phyloP scores from a whole-genome alignment of 768 basidiomycete species.

The Heimioporus sp. region DNA sequence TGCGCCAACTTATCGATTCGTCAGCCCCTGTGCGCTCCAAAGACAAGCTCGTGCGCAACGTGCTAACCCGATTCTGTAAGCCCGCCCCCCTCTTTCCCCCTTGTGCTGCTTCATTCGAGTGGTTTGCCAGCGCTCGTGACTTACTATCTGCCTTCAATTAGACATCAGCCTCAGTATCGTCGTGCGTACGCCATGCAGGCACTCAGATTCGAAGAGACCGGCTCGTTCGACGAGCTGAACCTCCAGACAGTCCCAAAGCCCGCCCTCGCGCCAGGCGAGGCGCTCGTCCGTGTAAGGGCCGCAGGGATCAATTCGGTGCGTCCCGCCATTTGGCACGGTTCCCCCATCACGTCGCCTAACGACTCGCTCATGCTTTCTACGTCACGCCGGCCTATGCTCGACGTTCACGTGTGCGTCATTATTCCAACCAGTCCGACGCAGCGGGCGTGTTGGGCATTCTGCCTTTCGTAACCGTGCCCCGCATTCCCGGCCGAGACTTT shows the following conservation, averaged over 20 bases:
- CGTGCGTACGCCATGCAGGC: conserved; percentile 27
- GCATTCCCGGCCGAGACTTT: conserved; percentile 32
- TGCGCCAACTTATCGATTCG: not conserved
- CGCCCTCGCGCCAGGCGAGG: conserved; percentile 28
- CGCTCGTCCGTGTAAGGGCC: conserved; percentile 31
- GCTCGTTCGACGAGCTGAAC: conserved; percentile 27
- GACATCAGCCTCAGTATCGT: not conserved
- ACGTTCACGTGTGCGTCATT: not conserved
- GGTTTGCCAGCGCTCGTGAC: not conserved
- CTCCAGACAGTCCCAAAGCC: conserved; percentile 27
- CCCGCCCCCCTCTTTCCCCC: too few relatives aligned
- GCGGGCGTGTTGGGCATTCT: conserved; percentile 26
- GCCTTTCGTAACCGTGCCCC: conserved; percentile 33
- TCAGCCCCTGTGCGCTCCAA: not conserved
- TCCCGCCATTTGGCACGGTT: too few relatives aligned
- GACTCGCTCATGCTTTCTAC: too few relatives aligned
- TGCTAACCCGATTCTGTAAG: too few relatives aligned
- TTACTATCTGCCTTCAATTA: not conserved
- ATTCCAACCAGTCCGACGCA: conserved; percentile 24
- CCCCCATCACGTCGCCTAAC: too few relatives aligned
- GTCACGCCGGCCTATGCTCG: too few relatives aligned
- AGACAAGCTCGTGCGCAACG: too few relatives aligned
- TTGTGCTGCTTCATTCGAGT: too few relatives aligned
- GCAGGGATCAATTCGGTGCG: conserved; percentile 35
- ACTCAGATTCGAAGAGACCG: conserved; percentile 30